These are phyloP conservation scores for Phytophthora melonis DNA, from an alignment of 352 stramenopile genomes.

Conservation along the genomic window DNA sequence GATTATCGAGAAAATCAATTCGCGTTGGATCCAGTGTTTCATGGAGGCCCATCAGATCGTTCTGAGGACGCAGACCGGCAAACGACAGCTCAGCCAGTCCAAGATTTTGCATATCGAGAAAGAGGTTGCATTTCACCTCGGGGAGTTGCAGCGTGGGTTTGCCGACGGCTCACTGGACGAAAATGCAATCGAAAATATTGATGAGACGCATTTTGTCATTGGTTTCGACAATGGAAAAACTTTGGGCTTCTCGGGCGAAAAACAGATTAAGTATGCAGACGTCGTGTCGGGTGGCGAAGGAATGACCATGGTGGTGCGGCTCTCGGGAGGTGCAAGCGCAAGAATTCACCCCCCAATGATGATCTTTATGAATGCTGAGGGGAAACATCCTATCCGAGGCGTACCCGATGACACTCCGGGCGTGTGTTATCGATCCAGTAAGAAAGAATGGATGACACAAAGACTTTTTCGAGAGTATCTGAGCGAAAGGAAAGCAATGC, in stretches of 20 bases:
- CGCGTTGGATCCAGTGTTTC: background rate
- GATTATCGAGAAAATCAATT: background rate
- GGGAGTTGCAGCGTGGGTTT: background rate
- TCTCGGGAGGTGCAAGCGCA: background rate
- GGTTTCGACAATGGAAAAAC: no score
- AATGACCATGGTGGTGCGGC: background rate
- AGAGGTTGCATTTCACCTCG: background rate
- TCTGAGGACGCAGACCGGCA: background rate
- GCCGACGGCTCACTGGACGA: background rate
- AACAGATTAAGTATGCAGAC: background rate
- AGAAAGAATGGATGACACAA: constrained; percentile 12
- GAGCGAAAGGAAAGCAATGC: constrained; percentile 13
- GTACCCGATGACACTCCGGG: background rate
- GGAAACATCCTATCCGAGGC: constrained; percentile 9
- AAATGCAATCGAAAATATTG: background rate
- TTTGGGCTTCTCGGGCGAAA: no score
- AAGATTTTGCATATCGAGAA: background rate
- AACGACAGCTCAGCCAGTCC: background rate
- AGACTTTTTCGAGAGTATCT: constrained; percentile 32
- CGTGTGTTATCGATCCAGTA: constrained; percentile 10
- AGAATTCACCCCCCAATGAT: background rate
- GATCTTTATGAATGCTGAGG: constrained; percentile 10
- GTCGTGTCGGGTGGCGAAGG: background rate
- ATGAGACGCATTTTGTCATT: background rate
- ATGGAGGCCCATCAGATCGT: background rate